Conservation (phyloP, 257 asterid species). For the Penstemon newberryi region DNA sequence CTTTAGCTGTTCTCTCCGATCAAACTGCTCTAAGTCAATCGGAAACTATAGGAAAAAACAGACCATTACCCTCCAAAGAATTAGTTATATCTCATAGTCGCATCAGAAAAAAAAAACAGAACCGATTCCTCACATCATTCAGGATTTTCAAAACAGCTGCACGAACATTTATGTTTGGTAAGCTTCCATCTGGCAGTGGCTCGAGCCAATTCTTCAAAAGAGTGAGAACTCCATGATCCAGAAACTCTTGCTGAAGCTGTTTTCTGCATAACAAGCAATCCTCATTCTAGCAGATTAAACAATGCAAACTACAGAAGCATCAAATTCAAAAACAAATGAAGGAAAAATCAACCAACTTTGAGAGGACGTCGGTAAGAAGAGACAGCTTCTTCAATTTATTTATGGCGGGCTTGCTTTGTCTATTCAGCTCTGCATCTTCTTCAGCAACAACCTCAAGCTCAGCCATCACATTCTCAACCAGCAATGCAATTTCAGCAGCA, state of each 20-base stretch:
- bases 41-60: constrained; percentile 66
- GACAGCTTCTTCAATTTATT: constrained; percentile 83
- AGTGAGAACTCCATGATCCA: constrained; percentile 87
- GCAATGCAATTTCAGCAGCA: constrained; percentile 82
- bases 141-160: constrained; percentile 80
- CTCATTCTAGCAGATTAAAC: constrained; percentile 17
- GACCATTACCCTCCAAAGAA: constrained; percentile 31
- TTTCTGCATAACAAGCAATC: constrained; percentile 55
- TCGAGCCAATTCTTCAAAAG: constrained; percentile 90
- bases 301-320: neutral
- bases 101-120: neutral
- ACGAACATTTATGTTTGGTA: constrained; percentile 87
- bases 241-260: constrained; percentile 91
- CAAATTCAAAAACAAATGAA: constrained; percentile 19
- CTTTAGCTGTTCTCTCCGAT: constrained; percentile 82
- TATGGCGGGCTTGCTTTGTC: constrained; percentile 81
- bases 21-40: constrained; percentile 78
- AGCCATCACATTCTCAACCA: constrained; percentile 91
- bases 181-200: constrained; percentile 97
- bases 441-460: constrained; percentile 95
- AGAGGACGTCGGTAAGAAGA: constrained; percentile 82
- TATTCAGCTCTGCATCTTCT: constrained; percentile 87
- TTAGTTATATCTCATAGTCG: neutral
- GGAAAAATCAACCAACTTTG: constrained; percentile 57
- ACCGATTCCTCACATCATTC: constrained; percentile 58